Conservation (phyloP, 2,329 filamentous ascomycete species). For the Hymenoscyphus occultus region DNA sequence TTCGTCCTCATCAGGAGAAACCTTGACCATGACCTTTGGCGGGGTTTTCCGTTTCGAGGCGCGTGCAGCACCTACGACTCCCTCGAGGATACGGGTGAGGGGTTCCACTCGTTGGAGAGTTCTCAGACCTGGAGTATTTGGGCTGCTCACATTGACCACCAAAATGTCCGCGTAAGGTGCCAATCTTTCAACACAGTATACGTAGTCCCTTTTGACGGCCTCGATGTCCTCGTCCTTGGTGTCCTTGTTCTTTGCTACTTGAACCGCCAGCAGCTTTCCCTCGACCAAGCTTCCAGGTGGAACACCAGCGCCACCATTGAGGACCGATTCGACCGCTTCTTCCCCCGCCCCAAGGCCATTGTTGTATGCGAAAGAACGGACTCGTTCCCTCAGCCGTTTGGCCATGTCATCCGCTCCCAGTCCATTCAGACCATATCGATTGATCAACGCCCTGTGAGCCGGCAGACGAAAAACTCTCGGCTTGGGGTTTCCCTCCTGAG, state of each 20-base stretch:
- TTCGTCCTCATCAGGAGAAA: constrained; percentile 90
- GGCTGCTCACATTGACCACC: constrained; percentile 97
- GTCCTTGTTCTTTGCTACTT: constrained; percentile 95
- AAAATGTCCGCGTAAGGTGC: constrained; percentile 89
- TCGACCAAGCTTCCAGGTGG: constrained; percentile 76
- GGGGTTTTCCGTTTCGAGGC: constrained; percentile 66
- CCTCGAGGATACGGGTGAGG: constrained; percentile 73
- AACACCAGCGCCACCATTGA: constrained; percentile 74
- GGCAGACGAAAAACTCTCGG: constrained; percentile 87
- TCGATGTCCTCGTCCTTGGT: constrained; percentile 82
- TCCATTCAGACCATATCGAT: constrained; percentile 93
- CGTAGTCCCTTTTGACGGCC: constrained; percentile 77
- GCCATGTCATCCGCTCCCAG: constrained; percentile 86
- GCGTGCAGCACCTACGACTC: constrained; percentile 77
- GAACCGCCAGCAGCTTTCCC: constrained; percentile 81
- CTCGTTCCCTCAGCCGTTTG: constrained; percentile 69
- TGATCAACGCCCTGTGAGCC: constrained; percentile 82
- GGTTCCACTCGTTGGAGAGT: constrained; percentile 83
- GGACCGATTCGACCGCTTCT: constrained; percentile 64
- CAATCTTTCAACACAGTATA: constrained; percentile 81
- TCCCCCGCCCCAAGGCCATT: constrained; percentile 63
- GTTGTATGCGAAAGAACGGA: constrained; percentile 71
- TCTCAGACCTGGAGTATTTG: constrained; percentile 89
- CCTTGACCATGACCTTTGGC: constrained; percentile 93
- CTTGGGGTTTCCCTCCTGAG: constrained; percentile 82